Evolutionary conservation across 352 stramenopile genomes (phyloP), one percentile per base, ranked within the genome.

Genomic region (Phytophthora boehmeriae): DNA sequence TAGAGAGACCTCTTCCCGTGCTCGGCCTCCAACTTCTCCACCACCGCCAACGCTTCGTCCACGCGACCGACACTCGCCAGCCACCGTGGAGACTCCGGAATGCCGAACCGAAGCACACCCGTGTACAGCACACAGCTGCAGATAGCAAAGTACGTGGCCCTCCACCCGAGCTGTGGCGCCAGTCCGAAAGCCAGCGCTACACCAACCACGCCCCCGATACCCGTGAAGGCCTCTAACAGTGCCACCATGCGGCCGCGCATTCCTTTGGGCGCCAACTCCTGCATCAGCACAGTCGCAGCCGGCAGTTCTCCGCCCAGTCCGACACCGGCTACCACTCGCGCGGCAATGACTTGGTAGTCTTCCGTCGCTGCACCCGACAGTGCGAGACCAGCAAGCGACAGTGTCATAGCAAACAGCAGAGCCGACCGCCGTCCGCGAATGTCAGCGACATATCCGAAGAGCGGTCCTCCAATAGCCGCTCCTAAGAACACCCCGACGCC

Each of bases 61-160:
- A 38, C 52, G 1, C 53, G 51, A 9, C 62, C 62, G 2, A 71
- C 56, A 52, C 46, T 64, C 20, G 56, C 61, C 20, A 78, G 62
- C 70, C 70, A 75, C 30, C 54, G 71, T 19, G 70, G 70, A 14
- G 70, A 78, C 38, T 76, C 70, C 5, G 66, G 66, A 16, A 76
- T 22, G 13, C 25, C 28, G 17, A 67, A 38, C 14, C 66, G 58
- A 28, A 63, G 22, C 30, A 59, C 47, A 2, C 51, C 41, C 4
- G 38, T 53, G 28, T 66, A 65, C 25, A 73, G 4, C 9, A 73
- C 70, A 11, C 57, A 51, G 2, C 34, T 43, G 38, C 36, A 55
- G 9, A 63, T 54, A 4, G 35, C 10, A n/a, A 54, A 14, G 51
- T 71, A 78, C 11, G 67, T 56, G 14, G 35, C 39, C 42, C 66